Conservation (phyloP, 2,329 filamentous ascomycete genomes). For the Penicillium sp. region DNA sequence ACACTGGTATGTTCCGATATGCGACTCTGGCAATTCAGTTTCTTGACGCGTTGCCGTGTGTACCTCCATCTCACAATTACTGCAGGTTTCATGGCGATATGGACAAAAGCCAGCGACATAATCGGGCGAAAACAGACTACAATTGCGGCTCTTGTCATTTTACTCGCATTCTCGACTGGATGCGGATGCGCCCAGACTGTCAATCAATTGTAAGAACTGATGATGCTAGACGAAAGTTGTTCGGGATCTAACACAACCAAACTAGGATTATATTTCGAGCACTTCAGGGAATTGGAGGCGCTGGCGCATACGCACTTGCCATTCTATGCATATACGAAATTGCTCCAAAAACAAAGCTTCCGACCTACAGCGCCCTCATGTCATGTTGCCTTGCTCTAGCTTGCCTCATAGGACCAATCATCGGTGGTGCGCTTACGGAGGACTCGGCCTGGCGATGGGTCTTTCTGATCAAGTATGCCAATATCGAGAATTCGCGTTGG, state of each 20-base stretch:
- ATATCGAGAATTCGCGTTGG: not conserved
- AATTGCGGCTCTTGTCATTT: conserved; percentile 28
- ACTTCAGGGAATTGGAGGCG: conserved; percentile 36
- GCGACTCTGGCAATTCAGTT: not conserved
- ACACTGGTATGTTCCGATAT: conserved; percentile 28
- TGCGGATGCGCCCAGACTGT: conserved; percentile 35
- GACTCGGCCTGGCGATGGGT: conserved; percentile 31
- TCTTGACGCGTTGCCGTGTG: not conserved
- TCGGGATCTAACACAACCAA: not conserved
- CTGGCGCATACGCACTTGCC: conserved; percentile 33
- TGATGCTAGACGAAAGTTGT: not conserved
- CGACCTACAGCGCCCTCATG: conserved; percentile 26
- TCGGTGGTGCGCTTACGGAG: conserved; percentile 29
- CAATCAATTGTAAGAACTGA: conserved; percentile 28
- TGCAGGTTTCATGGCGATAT: conserved; percentile 34
- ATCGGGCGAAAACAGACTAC: conserved; percentile 31
- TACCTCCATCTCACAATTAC: not conserved
- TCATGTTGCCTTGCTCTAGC: conserved; percentile 25
- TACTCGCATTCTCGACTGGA: conserved; percentile 34
- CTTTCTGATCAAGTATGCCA: conserved; percentile 29
- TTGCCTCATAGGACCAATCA: conserved; percentile 26
- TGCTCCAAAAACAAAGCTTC: conserved; percentile 26
- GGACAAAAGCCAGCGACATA: conserved; percentile 37
- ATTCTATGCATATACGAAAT: conserved; percentile 35
- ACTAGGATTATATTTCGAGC: conserved; percentile 34